Evolutionary conservation across 768 basidiomycete genomes (phyloP).

Genomic region (Mycena metata): DNA sequence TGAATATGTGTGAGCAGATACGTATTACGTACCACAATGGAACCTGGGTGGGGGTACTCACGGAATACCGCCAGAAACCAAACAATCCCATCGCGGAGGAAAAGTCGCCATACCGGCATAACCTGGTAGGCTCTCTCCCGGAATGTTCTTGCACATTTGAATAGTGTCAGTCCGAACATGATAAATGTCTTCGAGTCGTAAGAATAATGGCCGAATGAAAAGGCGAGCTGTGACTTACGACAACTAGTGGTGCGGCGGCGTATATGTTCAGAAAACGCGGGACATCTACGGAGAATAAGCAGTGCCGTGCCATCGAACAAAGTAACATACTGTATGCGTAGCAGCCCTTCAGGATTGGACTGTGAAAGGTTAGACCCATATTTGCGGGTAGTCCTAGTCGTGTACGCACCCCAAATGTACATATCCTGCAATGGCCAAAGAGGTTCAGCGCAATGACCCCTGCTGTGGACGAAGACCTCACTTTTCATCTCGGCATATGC

Average conservation of each 20-base stretch:
- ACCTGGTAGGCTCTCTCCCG: neutral
- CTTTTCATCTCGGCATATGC: neutral
- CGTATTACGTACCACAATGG: no score
- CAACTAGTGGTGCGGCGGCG: slow-evolving; percentile 1
- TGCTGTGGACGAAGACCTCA: neutral
- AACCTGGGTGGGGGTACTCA: neutral
- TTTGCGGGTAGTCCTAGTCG: no score
- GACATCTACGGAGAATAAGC: neutral
- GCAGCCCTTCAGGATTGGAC: slow-evolving; percentile 5
- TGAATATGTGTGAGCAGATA: no score
- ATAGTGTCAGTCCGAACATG: slow-evolving; percentile 8
- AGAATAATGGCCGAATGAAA: neutral
- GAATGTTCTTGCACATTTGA: neutral
- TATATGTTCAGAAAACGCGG: neutral
- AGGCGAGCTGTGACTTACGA: neutral
- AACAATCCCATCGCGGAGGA: slow-evolving; percentile 4
- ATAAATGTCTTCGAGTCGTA: neutral
- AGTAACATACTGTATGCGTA: slow-evolving; percentile 4
- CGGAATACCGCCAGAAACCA: slow-evolving; percentile 7
- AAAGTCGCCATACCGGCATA: slow-evolving; percentile 1
- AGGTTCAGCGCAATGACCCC: no score
- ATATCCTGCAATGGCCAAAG: neutral
- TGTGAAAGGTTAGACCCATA: neutral
- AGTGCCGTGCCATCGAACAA: neutral
- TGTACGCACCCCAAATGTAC: neutral